A percentile compares a stretch with the other conserved stretches of the same genome.
phyloP scores from a whole-genome alignment of 768 basidiomycete genomes.

The Amanita fuliginea region DNA sequence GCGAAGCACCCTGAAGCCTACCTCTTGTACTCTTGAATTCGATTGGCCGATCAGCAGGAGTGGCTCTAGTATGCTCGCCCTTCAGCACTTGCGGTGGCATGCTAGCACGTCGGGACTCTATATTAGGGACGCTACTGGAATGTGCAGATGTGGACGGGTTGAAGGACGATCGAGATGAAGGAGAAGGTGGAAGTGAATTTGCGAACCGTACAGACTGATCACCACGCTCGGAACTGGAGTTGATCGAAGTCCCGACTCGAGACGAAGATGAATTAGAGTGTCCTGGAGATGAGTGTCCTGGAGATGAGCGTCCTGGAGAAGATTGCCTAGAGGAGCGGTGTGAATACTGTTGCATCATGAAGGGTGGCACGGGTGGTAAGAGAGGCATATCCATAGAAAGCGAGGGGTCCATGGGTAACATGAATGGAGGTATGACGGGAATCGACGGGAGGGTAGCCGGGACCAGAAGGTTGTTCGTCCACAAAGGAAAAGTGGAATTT shows the following conservation, averaged over 20 bases:
- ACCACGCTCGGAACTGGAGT: slow-evolving; percentile 22
- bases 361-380: slow-evolving; percentile 63
- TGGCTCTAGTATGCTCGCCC: not conserved
- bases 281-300: slow-evolving; percentile 22
- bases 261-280: slow-evolving; percentile 24
- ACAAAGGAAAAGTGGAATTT: slow-evolving; percentile 23
- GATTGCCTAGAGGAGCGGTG: slow-evolving; percentile 23
- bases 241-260: slow-evolving; percentile 23
- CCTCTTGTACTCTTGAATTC: slow-evolving; percentile 10
- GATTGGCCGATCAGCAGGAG: slow-evolving; percentile 8
- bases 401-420: slow-evolving; percentile 10
- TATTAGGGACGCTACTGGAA: not conserved
- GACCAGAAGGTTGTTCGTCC: slow-evolving; percentile 28
- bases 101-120: slow-evolving; percentile 3
- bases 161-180: slow-evolving; percentile 6
- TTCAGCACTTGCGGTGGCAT: not conserved
- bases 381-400: slow-evolving; percentile 54
- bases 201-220: slow-evolving; percentile 11
- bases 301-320: slow-evolving; percentile 18
- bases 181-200: slow-evolving; percentile 10
- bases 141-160: not conserved
- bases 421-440: slow-evolving; percentile 18
- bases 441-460: slow-evolving; percentile 23
- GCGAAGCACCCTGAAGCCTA: slow-evolving; percentile 16
- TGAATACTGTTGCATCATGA: slow-evolving; percentile 58